Base-by-base conservation (phyloP, 768 basidiomycete genomes). In the Termitomyces sp. region DNA sequence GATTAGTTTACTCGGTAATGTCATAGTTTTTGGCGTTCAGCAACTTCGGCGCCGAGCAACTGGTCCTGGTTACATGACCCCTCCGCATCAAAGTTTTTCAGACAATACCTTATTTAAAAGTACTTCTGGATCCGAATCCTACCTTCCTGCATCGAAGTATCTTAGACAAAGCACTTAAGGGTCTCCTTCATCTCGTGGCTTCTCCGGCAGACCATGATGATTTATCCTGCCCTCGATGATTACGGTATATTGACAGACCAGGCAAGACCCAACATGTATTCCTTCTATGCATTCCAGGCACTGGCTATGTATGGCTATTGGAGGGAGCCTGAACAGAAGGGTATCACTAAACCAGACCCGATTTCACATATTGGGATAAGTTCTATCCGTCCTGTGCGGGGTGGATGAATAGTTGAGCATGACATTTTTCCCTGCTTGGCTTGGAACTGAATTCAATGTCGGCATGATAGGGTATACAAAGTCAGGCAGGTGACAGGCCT, bases 1-100 rank as follows among this genome's bases (percentile, higher is more conserved):
- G 86, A 87, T 31, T 86, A 64, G 64, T 51, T 50, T 41, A 38
- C 40, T 23, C 45, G 5, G 33, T 43, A 58, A 61, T 61, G 38
- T 49, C 47, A 54, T 56, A 50, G n/a, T 23, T 26, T 5, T 50
- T 17, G 26, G 12, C 5, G 26, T 50, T 26, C n/a, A 28, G 37
- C 37, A 23, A 11, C 10, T 40, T 28, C 10, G 49, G 26, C 17
- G 23, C 17, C 26, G 50, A 50, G 17, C 23, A 40, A 15, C 23
- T 44, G 43, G 19, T 21, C 21, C 5, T 26, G 49, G 2, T 3
- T 2, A 28, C 49, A 14, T 50, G 14, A 3, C 21, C 35, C 33
- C n/a, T 43, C 37, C 6, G 37, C 37, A 19, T 19, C n/a, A 41
- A 10, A 43, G 7, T 43, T 30, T 40, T 8, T 35, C 14, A 19